phyloP scores from a whole-genome alignment of 345 rosid genomes.

The Lepidium didymum region DNA sequence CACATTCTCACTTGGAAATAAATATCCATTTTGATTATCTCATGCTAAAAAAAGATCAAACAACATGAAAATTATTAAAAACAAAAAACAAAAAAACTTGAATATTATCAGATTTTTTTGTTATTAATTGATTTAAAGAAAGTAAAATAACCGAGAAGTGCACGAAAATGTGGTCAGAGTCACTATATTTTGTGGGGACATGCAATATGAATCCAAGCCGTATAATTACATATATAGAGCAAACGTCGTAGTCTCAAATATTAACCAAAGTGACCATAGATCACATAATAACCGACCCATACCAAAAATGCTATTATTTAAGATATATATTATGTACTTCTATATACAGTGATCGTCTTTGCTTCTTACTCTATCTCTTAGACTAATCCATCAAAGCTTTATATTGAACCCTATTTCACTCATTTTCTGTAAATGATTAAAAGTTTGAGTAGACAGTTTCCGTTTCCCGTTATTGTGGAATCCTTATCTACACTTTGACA shows the following conservation, averaged over 20 bases:
- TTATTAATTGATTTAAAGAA: too few relatives aligned
- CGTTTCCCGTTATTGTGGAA: background rate
- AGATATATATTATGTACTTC: background rate
- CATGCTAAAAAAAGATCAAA: too few relatives aligned
- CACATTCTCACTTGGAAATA: background rate
- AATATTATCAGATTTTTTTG: too few relatives aligned
- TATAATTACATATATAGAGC: background rate
- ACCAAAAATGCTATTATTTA: slow-evolving; percentile 9
- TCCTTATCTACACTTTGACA: background rate
- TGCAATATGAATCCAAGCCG: slow-evolving; percentile 5
- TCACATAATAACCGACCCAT: slow-evolving; percentile 24
- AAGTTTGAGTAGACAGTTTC: background rate
- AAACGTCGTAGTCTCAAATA: slow-evolving; percentile 1
- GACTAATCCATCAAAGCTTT: background rate
- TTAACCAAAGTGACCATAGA: background rate
- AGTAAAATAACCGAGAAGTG: background rate
- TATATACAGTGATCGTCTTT: background rate
- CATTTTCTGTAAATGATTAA: background rate
- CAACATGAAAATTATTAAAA: too few relatives aligned
- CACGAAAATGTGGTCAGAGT: background rate
- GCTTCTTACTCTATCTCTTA: background rate
- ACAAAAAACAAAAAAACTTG: too few relatives aligned
- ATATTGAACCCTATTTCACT: background rate
- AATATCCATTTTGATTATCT: background rate
- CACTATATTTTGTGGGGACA: background rate